phyloP scores from a whole-genome alignment of 495 filamentous ascomycete genomes.

The Saxophila tyrrhenica region DNA sequence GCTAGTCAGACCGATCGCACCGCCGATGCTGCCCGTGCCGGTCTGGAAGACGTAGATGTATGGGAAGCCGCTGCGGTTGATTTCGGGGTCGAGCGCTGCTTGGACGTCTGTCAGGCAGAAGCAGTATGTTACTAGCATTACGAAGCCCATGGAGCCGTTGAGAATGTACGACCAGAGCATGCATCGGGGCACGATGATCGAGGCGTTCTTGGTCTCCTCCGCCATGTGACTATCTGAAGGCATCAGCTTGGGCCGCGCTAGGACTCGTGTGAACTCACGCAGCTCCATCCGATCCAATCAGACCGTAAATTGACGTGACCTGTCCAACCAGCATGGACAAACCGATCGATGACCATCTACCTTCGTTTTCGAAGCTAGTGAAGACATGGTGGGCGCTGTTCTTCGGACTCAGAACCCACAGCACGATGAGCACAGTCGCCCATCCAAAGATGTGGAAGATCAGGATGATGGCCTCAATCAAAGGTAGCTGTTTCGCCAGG shows the following conservation, averaged over 20 bases:
- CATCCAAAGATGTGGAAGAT: conserved; percentile 10
- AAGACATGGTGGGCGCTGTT: conserved; percentile 18
- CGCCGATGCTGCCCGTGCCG: conserved; percentile 3
- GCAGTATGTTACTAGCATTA: conserved; percentile 14
- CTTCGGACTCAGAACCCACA: conserved; percentile 25
- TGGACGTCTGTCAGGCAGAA: conserved; percentile 16
- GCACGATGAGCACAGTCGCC: conserved; percentile 37
- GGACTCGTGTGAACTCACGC: conserved; percentile 3
- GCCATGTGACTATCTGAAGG: conserved; percentile 13
- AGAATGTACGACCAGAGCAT: conserved; percentile 14
- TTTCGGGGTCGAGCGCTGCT: not conserved
- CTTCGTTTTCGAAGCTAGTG: conserved; percentile 11
- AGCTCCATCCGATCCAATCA: conserved; percentile 10
- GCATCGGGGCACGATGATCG: conserved; percentile 9
- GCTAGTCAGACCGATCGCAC: conserved; percentile 3
- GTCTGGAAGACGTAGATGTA: conserved; percentile 13
- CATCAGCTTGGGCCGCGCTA: not conserved
- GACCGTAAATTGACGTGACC: not conserved
- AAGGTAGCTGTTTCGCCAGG: conserved; percentile 1
- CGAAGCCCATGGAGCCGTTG: conserved; percentile 8
- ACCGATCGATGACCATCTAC: conserved; percentile 4
- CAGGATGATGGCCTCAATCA: conserved; percentile 11
- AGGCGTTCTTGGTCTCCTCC: conserved; percentile 16
- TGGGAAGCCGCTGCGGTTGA: not conserved
- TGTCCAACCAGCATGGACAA: conserved; percentile 4